These are phyloP conservation scores for Diplodia scrobiculata DNA, from an alignment of 2,329 filamentous ascomycete genomes.

Conservation along the genomic window DNA sequence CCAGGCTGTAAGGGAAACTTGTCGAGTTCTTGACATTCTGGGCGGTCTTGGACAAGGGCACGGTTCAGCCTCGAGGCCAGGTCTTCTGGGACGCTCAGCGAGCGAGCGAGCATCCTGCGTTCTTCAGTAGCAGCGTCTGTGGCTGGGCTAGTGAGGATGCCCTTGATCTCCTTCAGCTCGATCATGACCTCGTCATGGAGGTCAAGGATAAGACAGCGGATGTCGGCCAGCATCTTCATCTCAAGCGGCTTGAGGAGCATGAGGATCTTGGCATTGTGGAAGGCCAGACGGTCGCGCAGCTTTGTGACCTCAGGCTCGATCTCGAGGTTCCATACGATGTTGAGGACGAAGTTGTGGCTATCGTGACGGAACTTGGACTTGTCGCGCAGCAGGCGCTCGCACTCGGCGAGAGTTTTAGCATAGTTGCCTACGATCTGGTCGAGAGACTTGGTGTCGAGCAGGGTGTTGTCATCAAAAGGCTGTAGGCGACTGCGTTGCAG, in stretches of 20 bases:
- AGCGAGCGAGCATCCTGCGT: slow-evolving; percentile 7
- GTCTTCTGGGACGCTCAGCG: slow-evolving; percentile 23
- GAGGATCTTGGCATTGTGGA: slow-evolving; percentile 32
- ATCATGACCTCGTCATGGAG: slow-evolving; percentile 31
- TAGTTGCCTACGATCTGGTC: slow-evolving; percentile 33
- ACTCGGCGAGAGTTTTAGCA: slow-evolving; percentile 31
- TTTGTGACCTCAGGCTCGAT: slow-evolving; percentile 29
- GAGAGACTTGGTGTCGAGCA: slow-evolving; percentile 28
- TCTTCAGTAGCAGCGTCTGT: slow-evolving; percentile 2
- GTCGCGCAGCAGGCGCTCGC: slow-evolving; percentile 31
- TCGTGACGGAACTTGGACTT: slow-evolving; percentile 29
- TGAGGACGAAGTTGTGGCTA: slow-evolving; percentile 31
- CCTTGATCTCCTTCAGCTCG: slow-evolving; percentile 30
- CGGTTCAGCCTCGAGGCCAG: slow-evolving; percentile 4
- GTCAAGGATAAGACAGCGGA: slow-evolving; percentile 29
- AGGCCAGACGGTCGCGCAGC: slow-evolving; percentile 30
- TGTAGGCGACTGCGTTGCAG: slow-evolving; percentile 20
- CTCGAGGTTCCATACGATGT: slow-evolving; percentile 33
- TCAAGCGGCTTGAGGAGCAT: slow-evolving; percentile 32
- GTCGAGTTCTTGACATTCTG: not conserved
- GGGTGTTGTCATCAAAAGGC: slow-evolving; percentile 6
- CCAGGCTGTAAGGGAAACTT: slow-evolving; percentile 22
- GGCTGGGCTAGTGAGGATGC: slow-evolving; percentile 25
- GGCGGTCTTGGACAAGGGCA: slow-evolving; percentile 3
- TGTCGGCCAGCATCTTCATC: slow-evolving; percentile 31